Percentiles rank a stretch among this genome's conserved stretches.
These are phyloP conservation scores for Stereum hirsutum DNA, from an alignment of 1,284 basidiomycete genomes.

Conservation along the genomic window DNA sequence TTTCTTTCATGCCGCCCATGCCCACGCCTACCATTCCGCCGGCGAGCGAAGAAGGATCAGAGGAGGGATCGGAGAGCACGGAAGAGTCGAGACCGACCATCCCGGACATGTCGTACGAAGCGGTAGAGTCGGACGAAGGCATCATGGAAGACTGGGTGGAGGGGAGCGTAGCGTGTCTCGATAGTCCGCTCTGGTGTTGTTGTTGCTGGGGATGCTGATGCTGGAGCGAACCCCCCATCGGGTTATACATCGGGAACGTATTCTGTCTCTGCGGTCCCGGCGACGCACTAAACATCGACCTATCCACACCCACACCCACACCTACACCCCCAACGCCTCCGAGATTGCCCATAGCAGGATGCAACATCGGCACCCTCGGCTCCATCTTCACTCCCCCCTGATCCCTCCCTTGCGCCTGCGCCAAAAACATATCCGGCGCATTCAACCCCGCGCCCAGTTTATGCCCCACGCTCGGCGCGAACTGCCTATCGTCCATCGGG, in stretches of 20 bases:
- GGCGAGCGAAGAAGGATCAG: background rate
- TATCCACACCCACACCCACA: no score
- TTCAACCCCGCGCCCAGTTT: conserved; percentile 8
- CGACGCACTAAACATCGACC: no score
- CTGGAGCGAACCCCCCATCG: conserved; percentile 3
- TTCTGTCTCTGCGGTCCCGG: conserved; percentile 9
- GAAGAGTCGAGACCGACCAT: background rate
- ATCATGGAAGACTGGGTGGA: background rate
- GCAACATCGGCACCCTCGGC: no score
- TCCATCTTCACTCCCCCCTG: no score
- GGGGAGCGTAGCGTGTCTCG: background rate
- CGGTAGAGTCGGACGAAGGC: background rate
- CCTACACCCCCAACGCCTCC: no score
- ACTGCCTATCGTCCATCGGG: conserved; percentile 11
- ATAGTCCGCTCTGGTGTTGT: background rate
- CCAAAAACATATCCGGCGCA: conserved; percentile 12
- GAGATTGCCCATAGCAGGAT: no score
- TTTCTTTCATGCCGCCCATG: conserved; percentile 25
- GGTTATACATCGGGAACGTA: conserved; percentile 11
- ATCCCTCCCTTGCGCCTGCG: conserved; percentile 8
- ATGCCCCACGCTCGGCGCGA: conserved; percentile 11
- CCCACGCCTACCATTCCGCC: no score
- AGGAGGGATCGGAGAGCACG: background rate
- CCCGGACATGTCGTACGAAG: background rate
- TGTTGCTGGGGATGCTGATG: conserved; percentile 1